Conservation (phyloP, 169 alveolate genomes). For the Pseudocohnilembus persalinus region DNA sequence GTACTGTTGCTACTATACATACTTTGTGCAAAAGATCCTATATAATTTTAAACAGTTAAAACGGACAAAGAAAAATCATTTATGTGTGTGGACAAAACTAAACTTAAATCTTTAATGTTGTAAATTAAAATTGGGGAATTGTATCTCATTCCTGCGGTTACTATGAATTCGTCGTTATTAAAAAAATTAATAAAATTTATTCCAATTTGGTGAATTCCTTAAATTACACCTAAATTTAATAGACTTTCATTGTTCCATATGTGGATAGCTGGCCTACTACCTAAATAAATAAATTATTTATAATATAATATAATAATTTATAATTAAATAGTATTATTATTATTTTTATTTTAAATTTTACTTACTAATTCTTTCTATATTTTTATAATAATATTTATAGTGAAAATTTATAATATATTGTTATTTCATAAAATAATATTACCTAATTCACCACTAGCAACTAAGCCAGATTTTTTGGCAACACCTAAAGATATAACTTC, state of each 20-base stretch:
- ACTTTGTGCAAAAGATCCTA: conserved; percentile 18
- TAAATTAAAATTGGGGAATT: conserved; percentile 54
- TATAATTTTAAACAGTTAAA: conserved; percentile 35
- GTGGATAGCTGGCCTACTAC: conserved; percentile 74
- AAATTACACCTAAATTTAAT: conserved; percentile 67
- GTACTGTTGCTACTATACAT: neutral
- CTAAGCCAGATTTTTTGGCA: conserved; percentile 61
- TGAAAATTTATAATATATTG: no score
- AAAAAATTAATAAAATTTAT: conserved; percentile 78
- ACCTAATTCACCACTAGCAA: conserved; percentile 80
- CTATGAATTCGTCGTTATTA: conserved; percentile 65
- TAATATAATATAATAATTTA: no score
- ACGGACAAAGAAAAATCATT: conserved; percentile 33
- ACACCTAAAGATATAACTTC: conserved; percentile 73
- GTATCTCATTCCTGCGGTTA: conserved; percentile 72
- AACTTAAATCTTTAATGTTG: conserved; percentile 40
- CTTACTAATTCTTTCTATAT: no score
- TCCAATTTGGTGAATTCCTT: conserved; percentile 80
- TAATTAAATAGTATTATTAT: no score
- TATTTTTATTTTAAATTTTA: no score
- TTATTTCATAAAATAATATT: no score
- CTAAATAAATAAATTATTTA: no score
- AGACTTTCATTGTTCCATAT: conserved; percentile 75
- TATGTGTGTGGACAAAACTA: conserved; percentile 26
- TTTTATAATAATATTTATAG: no score